A percentile compares a stretch with the other conserved stretches of the same genome.
Evolutionary conservation across 1,284 basidiomycete genomes (phyloP).

Genomic region (Nidula niveotomentosa): DNA sequence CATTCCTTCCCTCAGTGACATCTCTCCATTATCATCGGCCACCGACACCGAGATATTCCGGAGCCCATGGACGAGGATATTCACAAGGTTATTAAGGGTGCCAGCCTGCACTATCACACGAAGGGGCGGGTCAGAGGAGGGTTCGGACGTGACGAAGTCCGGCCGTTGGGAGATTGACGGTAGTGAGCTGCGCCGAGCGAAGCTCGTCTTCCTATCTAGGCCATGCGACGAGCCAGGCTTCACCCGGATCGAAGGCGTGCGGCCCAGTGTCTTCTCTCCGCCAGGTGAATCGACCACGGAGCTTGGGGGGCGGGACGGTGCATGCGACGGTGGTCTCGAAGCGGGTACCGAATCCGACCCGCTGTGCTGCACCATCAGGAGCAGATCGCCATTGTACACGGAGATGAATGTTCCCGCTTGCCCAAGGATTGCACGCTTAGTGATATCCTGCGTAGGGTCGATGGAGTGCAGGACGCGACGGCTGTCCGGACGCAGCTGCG

Average conservation of each 20-base stretch:
- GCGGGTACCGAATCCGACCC: constrained; percentile 38
- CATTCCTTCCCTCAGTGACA: constrained; percentile 67
- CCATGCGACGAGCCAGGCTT: constrained; percentile 64
- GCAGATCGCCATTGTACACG: constrained; percentile 70
- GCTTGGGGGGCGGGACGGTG: constrained; percentile 65
- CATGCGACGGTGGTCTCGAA: constrained; percentile 57
- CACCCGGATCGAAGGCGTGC: constrained; percentile 73
- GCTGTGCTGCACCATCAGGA: constrained; percentile 62
- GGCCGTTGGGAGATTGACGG: constrained; percentile 69
- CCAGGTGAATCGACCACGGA: constrained; percentile 41
- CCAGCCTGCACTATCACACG: constrained; percentile 77
- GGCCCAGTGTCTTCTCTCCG: constrained; percentile 43
- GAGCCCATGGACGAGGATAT: constrained; percentile 75
- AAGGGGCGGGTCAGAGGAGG: constrained; percentile 63
- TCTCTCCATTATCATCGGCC: constrained; percentile 82
- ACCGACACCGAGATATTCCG: constrained; percentile 74
- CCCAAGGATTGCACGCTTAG: constrained; percentile 43
- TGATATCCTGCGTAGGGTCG: constrained; percentile 26
- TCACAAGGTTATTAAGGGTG: constrained; percentile 70
- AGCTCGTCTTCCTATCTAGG: constrained; percentile 71
- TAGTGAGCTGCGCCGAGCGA: constrained; percentile 72
- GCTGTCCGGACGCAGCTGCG: constrained; percentile 29
- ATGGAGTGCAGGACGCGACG: constrained; percentile 23
- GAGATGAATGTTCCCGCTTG: constrained; percentile 69
- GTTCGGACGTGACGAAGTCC: constrained; percentile 55